Evolutionary conservation across 1,284 basidiomycete species (phyloP).

Genomic region (Kalmanozyma brasiliensis): DNA sequence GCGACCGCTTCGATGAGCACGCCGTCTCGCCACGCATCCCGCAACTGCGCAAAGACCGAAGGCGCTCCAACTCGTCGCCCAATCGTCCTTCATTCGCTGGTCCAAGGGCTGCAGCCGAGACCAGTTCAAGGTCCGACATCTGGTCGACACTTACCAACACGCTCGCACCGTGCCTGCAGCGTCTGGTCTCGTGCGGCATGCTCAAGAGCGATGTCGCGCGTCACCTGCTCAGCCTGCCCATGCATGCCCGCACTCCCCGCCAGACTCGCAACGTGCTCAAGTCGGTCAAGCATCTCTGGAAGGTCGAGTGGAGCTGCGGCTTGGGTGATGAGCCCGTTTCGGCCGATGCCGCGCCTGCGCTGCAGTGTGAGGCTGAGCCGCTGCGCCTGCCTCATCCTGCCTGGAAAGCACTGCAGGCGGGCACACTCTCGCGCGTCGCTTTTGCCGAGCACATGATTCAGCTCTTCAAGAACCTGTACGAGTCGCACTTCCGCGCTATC

Average conservation of each 20-base stretch:
- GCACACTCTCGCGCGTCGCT: conserved; percentile 65
- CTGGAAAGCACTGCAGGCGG: conserved; percentile 67
- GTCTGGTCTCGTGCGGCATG: conserved; percentile 69
- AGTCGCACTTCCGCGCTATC: conserved; percentile 67
- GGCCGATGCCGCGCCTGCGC: conserved; percentile 16
- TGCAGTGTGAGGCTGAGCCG: conserved; percentile 54
- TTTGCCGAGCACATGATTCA: conserved; percentile 68
- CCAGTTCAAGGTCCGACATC: conserved; percentile 53
- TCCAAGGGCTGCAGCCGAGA: conserved; percentile 7
- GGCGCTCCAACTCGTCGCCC: conserved; percentile 46
- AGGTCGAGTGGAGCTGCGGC: conserved; percentile 67
- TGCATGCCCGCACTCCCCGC: conserved; percentile 67
- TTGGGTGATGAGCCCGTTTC: conserved; percentile 44
- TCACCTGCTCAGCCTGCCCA: conserved; percentile 66
- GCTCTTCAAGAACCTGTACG: conserved; percentile 69
- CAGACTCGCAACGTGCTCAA: conserved; percentile 68
- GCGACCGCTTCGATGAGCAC: not conserved
- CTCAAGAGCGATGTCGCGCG: conserved; percentile 69
- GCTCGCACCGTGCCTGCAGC: conserved; percentile 68
- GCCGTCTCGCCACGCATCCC: conserved; percentile 15
- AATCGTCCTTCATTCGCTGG: conserved; percentile 23
- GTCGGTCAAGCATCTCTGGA: conserved; percentile 67
- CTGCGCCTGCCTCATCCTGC: conserved; percentile 68
- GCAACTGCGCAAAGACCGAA: conserved; percentile 40
- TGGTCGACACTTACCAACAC: conserved; percentile 68